Base-by-base conservation (phyloP, 164 flowering plant species). In the Vitis riparia region DNA sequence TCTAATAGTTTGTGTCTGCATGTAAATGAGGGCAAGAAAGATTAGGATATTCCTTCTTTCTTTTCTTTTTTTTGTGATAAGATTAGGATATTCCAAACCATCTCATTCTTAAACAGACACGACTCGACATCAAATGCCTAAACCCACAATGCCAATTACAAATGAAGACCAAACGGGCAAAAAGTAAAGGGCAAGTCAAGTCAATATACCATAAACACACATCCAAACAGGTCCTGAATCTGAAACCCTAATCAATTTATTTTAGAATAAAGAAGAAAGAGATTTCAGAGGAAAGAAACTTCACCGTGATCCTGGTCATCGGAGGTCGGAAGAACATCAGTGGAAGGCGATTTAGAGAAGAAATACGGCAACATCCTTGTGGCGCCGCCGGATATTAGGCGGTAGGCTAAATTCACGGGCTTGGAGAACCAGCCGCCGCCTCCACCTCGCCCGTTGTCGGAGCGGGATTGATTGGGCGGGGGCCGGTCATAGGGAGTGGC, bases 401-500 rank as follows among this genome's bases (percentile, higher is more conserved):
- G 87, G 51, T 70, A 71, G 1, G 94, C 95, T 11, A 94, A 91
- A 75, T 79, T 76, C 7, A 85, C 90, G 29, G 90, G 49, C 80
- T 75, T 88, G 51, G 92, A 89, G 9, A 89, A 63, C 94, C 94
- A 89, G 11, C 87, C 73, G 52, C 84, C 67, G 7, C 44, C 44
- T 37, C 44, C 51, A 59, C 59, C 47, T 68, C 11, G 3, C 32
- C 3, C 29, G n/a, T 58, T 2, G 12, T 8, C 8, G 47, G 73
- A 17, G 52, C 12, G 77, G 14, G 61, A 2, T 32, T 52, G 77
- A 61, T 13, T 65, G 59, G 75, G 65, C 48, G 51, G 66, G 8
- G 93, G 90, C 8, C 94, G 94, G 67, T 70, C 81, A 72, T 92
- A 90, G 0, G 94, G 95, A 5, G 91, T 86, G 1, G 91, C 2